Conservation (phyloP, 1,284 basidiomycete genomes). For the Tremellales sp. region DNA sequence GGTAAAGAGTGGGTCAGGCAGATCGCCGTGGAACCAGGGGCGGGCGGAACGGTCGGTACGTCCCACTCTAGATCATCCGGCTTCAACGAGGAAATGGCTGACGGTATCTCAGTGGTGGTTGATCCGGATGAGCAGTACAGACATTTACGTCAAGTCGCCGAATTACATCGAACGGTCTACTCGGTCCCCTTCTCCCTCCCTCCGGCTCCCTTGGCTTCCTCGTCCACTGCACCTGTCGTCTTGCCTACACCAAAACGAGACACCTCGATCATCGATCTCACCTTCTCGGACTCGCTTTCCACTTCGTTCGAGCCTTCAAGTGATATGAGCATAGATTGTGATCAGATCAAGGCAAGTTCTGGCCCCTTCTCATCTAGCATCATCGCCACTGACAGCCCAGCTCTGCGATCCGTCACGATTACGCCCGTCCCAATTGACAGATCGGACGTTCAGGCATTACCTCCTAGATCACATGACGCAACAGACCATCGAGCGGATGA, state of each 20-base stretch:
- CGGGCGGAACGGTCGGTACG: constrained; percentile 31
- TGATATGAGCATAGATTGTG: constrained; percentile 16
- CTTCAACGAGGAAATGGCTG: neutral
- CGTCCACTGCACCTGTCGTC: too few species aligned
- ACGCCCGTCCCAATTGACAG: constrained; percentile 30
- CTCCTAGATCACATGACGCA: constrained; percentile 37
- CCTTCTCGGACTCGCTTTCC: too few species aligned
- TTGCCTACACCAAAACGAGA: too few species aligned
- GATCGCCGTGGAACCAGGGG: constrained; percentile 30
- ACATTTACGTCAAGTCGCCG: constrained; percentile 18
- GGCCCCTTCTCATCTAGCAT: neutral
- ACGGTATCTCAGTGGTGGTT: constrained; percentile 25
- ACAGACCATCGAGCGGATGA: constrained; percentile 11
- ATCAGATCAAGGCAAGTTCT: constrained; percentile 13
- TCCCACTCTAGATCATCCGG: neutral
- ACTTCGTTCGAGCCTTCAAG: constrained; percentile 9
- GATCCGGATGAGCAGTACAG: constrained; percentile 32
- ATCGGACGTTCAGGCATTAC: constrained; percentile 38
- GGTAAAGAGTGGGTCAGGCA: constrained; percentile 27
- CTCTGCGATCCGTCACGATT: constrained; percentile 34
- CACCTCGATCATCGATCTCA: too few species aligned
- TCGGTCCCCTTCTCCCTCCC: constrained; percentile 31
- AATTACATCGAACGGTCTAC: constrained; percentile 30
- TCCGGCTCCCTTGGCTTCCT: too few species aligned
- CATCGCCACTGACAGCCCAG: constrained; percentile 6